These are phyloP conservation scores for Letharia lupina DNA, from an alignment of 495 filamentous ascomycete species.

Conservation along the genomic window DNA sequence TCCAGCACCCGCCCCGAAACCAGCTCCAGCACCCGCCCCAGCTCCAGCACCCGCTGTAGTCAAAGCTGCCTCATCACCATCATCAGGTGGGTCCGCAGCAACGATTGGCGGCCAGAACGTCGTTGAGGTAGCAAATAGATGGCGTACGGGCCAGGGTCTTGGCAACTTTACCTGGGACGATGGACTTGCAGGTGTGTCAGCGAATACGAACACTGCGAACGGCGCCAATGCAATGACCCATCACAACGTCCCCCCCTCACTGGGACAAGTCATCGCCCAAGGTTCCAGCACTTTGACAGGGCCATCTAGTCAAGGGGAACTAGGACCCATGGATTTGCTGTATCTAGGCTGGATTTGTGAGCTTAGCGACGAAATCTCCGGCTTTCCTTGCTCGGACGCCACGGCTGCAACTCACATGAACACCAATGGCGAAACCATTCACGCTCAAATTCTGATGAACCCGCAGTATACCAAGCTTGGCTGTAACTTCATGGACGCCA, in stretches of 20 bases:
- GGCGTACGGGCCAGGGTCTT: neutral
- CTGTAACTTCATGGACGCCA: conserved; percentile 11
- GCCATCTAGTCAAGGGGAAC: neutral
- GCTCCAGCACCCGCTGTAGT: neutral
- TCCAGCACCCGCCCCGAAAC: neutral
- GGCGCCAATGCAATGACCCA: conserved; percentile 3
- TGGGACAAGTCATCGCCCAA: conserved; percentile 21
- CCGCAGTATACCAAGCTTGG: conserved; percentile 12
- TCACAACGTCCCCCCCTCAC: conserved; percentile 10
- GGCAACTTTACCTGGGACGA: conserved; percentile 4
- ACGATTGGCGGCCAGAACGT: conserved; percentile 11
- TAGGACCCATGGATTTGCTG: conserved; percentile 8
- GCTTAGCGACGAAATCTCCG: conserved; percentile 9
- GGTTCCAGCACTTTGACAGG: neutral
- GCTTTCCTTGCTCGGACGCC: neutral
- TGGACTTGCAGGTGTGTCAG: neutral
- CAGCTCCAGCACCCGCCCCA: neutral
- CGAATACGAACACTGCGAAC: neutral
- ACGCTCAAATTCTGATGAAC: conserved; percentile 19
- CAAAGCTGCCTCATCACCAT: neutral
- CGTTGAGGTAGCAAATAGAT: neutral
- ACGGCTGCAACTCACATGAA: conserved; percentile 8
- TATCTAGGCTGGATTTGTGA: conserved; percentile 22
- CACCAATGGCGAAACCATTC: neutral
- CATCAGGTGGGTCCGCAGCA: conserved; percentile 11